Percentiles rank a stretch among this genome's conserved stretches.
phyloP scores from a whole-genome alignment of 805 yeast genomes.

The Candida rishiriensis region DNA sequence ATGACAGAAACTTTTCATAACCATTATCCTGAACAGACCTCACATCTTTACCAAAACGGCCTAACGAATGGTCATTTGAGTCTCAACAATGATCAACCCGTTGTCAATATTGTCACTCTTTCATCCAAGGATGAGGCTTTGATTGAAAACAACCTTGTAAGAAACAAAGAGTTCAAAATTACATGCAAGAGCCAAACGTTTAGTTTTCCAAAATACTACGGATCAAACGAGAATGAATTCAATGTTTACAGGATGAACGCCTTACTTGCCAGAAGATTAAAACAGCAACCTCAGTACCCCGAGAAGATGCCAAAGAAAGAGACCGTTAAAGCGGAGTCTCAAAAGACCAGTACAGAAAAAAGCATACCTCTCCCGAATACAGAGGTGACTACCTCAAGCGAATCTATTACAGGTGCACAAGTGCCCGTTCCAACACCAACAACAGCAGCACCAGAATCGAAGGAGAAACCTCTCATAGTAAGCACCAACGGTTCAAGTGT shows the following conservation, averaged over 20 bases:
- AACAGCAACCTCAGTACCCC: conserved; percentile 16
- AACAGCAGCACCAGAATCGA: too few species aligned
- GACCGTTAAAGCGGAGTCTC: background rate
- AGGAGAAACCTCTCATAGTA: too few species aligned
- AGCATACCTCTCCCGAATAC: background rate
- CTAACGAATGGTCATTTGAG: background rate
- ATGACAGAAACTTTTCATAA: too few species aligned
- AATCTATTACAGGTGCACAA: too few species aligned
- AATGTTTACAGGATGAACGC: conserved; percentile 19
- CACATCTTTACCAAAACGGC: too few species aligned
- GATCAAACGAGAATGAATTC: conserved; percentile 30
- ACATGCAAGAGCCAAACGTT: conserved; percentile 13
- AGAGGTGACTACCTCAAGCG: background rate
- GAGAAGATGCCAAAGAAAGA: conserved; percentile 2
- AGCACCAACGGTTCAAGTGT: too few species aligned
- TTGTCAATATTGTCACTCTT: conserved; percentile 1
- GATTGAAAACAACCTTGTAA: conserved; percentile 23
- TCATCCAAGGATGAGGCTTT: conserved; percentile 20
- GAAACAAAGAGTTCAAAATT: conserved; percentile 14
- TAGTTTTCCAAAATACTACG: conserved; percentile 29
- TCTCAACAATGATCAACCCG: background rate
- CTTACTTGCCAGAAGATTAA: conserved; percentile 18
- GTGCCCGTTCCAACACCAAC: too few species aligned
- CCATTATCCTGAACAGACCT: too few species aligned
- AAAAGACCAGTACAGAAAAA: background rate